These are phyloP conservation scores for Vanderwaltozyma tropicalis DNA, from an alignment of 805 yeast species.

Conservation along the genomic window DNA sequence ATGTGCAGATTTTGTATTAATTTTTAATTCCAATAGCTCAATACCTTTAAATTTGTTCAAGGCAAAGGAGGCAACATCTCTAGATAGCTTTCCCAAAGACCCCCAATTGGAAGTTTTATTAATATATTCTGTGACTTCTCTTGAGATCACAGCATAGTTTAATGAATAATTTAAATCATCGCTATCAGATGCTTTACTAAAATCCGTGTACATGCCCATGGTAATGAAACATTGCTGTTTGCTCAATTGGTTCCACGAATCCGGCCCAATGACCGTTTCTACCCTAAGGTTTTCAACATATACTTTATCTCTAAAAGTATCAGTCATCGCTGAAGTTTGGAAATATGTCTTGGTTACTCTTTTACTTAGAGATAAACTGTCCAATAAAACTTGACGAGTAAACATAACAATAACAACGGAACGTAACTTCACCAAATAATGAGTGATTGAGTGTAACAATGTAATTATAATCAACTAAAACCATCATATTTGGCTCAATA, in stretches of 20 bases:
- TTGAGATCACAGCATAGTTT: constrained; percentile 77
- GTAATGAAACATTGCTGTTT: constrained; percentile 59
- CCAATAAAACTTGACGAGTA: too few relatives aligned
- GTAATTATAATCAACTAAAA: too few relatives aligned
- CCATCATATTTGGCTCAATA: too few relatives aligned
- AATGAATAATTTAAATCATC: constrained; percentile 78
- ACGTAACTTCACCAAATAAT: too few relatives aligned
- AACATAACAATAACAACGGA: too few relatives aligned
- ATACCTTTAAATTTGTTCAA: constrained; percentile 26
- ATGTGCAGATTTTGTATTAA: constrained; percentile 19
- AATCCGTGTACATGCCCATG: constrained; percentile 52
- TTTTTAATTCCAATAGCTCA: constrained; percentile 11
- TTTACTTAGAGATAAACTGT: background rate
- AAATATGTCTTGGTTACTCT: background rate
- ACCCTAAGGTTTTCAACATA: constrained; percentile 48
- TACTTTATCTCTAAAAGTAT: constrained; percentile 17
- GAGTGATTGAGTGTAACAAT: too few relatives aligned
- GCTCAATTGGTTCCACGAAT: constrained; percentile 60
- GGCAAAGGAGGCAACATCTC: constrained; percentile 36
- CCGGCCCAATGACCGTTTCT: constrained; percentile 57
- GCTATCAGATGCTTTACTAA: constrained; percentile 59
- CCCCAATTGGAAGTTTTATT: constrained; percentile 29
- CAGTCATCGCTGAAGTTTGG: too few relatives aligned
- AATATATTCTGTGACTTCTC: constrained; percentile 48
- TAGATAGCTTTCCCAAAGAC: constrained; percentile 34